Evolutionary conservation across 768 basidiomycete species (phyloP).

Genomic region (Podaxis sp.): DNA sequence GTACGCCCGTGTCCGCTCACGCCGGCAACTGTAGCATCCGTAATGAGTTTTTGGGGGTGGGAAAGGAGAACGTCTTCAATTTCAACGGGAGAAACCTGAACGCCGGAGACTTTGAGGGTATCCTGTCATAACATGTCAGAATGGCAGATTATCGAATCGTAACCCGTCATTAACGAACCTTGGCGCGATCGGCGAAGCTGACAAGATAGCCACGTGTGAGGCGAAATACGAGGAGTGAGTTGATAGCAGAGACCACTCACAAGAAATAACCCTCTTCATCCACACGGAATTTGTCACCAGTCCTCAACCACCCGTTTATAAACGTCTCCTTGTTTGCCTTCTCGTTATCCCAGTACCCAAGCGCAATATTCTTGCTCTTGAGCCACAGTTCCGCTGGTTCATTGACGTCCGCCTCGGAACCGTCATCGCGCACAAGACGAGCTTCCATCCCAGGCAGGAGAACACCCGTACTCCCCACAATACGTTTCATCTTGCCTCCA

Average conservation of each 20-base stretch:
- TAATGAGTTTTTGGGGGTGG: slow-evolving; percentile 57
- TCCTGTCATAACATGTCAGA: slow-evolving; percentile 37
- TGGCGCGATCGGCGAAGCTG: slow-evolving; percentile 74
- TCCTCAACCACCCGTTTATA: slow-evolving; percentile 67
- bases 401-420: slow-evolving; percentile 43
- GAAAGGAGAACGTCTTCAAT: slow-evolving; percentile 63
- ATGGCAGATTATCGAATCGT: neutral
- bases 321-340: slow-evolving; percentile 66
- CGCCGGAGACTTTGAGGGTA: slow-evolving; percentile 74
- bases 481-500: slow-evolving; percentile 33
- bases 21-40: slow-evolving; percentile 68
- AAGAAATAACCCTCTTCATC: slow-evolving; percentile 61
- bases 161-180: slow-evolving; percentile 34
- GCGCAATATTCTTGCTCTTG: slow-evolving; percentile 46
- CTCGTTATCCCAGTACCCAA: slow-evolving; percentile 73
- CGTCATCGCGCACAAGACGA: slow-evolving; percentile 56
- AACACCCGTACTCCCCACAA: slow-evolving; percentile 48
- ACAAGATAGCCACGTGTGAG: neutral
- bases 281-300: slow-evolving; percentile 66
- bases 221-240: neutral
- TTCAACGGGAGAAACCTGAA: slow-evolving; percentile 77
- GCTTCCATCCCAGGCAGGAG: slow-evolving; percentile 63
- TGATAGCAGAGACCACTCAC: slow-evolving; percentile 31
- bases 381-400: slow-evolving; percentile 70
- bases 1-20: slow-evolving; percentile 63